Evolutionary conservation across 805 yeast species (phyloP).

Genomic region (Zygosaccharomyces pseudorouxii): DNA sequence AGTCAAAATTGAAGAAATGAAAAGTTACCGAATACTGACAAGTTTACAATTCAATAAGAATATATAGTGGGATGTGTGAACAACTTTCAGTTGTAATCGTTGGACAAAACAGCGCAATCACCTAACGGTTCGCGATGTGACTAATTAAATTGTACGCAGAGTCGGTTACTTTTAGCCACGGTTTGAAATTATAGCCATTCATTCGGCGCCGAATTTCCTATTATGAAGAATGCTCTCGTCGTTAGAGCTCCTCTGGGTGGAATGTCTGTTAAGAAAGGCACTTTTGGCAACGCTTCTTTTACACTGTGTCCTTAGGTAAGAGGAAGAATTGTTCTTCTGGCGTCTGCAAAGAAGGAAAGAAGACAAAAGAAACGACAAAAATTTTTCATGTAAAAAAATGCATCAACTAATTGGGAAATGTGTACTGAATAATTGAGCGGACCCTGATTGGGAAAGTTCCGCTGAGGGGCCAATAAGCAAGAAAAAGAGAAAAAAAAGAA

Average conservation of each 20-base stretch:
- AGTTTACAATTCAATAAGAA: conserved; percentile 2
- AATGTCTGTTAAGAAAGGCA: too few species aligned
- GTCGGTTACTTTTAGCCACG: background rate
- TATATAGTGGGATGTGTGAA: conserved; percentile 2
- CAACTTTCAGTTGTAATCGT: background rate
- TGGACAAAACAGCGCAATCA: conserved; percentile 2
- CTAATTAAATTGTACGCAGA: background rate
- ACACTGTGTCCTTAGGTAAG: too few species aligned
- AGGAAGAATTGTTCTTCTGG: too few species aligned
- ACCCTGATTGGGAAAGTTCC: background rate
- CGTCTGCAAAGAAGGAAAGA: too few species aligned
- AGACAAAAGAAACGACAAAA: background rate
- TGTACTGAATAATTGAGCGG: background rate
- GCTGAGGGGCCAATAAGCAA: background rate
- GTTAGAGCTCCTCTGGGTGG: too few species aligned
- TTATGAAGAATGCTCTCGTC: too few species aligned
- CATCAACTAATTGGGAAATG: background rate
- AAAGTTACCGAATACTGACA: conserved; percentile 2
- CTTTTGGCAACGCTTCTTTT: too few species aligned
- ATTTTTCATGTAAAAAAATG: background rate
- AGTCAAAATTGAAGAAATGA: background rate
- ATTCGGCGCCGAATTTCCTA: background rate
- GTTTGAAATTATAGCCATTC: background rate
- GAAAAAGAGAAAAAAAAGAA: background rate
- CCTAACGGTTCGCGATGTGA: conserved; percentile 2